A percentile compares a stretch with the other conserved stretches of the same genome.
Evolutionary conservation across 108 stramenopile genomes (phyloP).

Genomic region (Cylindrotheca closterium): DNA sequence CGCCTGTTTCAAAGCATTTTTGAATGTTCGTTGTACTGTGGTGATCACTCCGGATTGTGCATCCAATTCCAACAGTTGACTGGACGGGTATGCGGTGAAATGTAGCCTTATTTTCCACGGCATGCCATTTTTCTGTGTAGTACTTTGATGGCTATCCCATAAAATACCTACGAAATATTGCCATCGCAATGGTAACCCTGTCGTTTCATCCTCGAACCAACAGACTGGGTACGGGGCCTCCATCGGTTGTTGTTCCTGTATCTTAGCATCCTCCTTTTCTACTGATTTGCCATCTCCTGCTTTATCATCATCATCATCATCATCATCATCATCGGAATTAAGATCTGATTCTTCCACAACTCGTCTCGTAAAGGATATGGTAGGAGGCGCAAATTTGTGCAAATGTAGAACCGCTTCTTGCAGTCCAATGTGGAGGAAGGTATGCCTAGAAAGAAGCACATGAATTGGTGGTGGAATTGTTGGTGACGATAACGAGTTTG

Average conservation of each 20-base stretch:
- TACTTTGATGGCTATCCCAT: slow-evolving; percentile 43
- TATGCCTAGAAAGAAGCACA: slow-evolving; percentile 57
- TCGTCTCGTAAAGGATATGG: slow-evolving; percentile 26
- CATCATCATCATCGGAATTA: background rate
- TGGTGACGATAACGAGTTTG: slow-evolving; percentile 70
- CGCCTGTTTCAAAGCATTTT: slow-evolving; percentile 85
- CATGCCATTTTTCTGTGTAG: slow-evolving; percentile 11
- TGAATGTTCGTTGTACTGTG: slow-evolving; percentile 49
- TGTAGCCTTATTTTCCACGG: slow-evolving; percentile 83
- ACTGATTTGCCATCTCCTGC: background rate
- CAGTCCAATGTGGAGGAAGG: slow-evolving; percentile 73
- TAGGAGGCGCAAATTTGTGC: slow-evolving; percentile 61
- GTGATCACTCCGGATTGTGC: slow-evolving; percentile 25
- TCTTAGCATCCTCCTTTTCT: background rate
- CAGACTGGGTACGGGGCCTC: slow-evolving; percentile 48
- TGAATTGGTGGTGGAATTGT: slow-evolving; percentile 62
- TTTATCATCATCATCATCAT: background rate
- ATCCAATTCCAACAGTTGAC: slow-evolving; percentile 60
- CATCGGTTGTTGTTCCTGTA: background rate
- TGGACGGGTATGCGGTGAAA: slow-evolving; percentile 68
- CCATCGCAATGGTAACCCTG: slow-evolving; percentile 68
- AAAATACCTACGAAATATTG: slow-evolving; percentile 76
- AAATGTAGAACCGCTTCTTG: slow-evolving; percentile 52
- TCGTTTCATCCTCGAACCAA: slow-evolving; percentile 85
- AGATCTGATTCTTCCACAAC: slow-evolving; percentile 32